Percentiles rank a stretch among this genome's conserved stretches.
Evolutionary conservation across 768 basidiomycete species (phyloP).

Genomic region (Hydnomerulius pinastri): DNA sequence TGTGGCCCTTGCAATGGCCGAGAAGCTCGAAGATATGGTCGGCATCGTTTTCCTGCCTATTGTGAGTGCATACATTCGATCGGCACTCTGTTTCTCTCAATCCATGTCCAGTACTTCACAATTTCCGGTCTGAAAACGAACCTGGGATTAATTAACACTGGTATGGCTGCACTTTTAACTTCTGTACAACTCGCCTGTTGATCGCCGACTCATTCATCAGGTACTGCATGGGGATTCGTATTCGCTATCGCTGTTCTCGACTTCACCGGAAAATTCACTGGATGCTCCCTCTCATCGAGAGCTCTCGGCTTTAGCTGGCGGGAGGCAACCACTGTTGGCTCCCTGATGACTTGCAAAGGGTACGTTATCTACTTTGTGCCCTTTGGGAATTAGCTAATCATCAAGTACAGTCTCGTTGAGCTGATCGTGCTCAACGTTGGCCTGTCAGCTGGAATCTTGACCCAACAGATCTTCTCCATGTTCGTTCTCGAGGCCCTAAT

Average conservation of each 20-base stretch:
- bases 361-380: conserved; percentile 36
- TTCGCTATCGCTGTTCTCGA: conserved; percentile 77
- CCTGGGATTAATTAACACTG: conserved; percentile 79
- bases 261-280: conserved; percentile 87
- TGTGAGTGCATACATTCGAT: conserved; percentile 42
- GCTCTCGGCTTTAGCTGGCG: conserved; percentile 76
- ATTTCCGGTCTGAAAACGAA: conserved; percentile 92
- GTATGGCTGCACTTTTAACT: conserved; percentile 32
- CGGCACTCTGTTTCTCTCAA: neutral
- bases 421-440: conserved; percentile 97
- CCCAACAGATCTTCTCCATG: conserved; percentile 87
- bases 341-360: conserved; percentile 97
- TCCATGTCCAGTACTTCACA: conserved; percentile 74
- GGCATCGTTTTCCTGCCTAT: conserved; percentile 87
- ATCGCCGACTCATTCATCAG: conserved; percentile 32
- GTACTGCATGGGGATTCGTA: conserved; percentile 86
- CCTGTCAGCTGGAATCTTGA: conserved; percentile 74
- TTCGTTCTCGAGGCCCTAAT: conserved; percentile 86
- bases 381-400: conserved; percentile 4
- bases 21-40: conserved; percentile 95
- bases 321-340: conserved; percentile 83
- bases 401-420: conserved; percentile 71
- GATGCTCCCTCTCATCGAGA: conserved; percentile 71
- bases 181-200: neutral
- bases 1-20: conserved; percentile 80